Evolutionary conservation across 495 filamentous ascomycete species (phyloP).

Genomic region (Elasticomyces elasticus): DNA sequence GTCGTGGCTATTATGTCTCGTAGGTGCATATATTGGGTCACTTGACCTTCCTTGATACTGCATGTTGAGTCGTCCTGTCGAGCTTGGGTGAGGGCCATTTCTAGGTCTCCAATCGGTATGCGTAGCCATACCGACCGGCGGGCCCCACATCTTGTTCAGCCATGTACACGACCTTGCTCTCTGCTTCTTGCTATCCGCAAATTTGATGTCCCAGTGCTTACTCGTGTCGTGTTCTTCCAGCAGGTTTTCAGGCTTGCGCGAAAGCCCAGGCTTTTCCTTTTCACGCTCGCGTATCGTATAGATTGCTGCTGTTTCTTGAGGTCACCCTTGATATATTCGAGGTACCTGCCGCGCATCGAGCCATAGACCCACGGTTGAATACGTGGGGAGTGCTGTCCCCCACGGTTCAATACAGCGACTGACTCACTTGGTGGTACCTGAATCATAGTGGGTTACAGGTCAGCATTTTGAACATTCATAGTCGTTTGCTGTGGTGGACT

Average conservation of each 20-base stretch:
- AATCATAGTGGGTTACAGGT: no score
- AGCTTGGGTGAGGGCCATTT: neutral
- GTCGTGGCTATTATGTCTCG: no score
- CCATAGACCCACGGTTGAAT: neutral
- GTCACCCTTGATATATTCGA: neutral
- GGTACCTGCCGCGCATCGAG: neutral
- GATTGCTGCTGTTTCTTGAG: neutral
- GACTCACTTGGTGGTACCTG: neutral
- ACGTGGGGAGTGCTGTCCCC: neutral
- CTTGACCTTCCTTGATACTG: neutral
- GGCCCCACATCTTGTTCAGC: neutral
- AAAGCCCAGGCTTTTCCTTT: neutral
- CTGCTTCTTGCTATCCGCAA: neutral
- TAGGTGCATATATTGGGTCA: no score
- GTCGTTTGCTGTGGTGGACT: neutral
- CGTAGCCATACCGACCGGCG: neutral
- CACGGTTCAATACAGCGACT: neutral
- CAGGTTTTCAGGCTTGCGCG: neutral
- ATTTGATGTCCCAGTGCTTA: neutral
- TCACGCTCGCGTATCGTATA: neutral
- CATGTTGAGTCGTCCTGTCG: neutral
- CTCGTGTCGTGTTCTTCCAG: neutral
- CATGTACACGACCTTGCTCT: neutral
- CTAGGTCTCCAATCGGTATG: neutral
- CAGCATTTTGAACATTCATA: no score